Evolutionary conservation across 2,329 filamentous ascomycete species (phyloP).

Genomic region (Colletotrichum sublineola): DNA sequence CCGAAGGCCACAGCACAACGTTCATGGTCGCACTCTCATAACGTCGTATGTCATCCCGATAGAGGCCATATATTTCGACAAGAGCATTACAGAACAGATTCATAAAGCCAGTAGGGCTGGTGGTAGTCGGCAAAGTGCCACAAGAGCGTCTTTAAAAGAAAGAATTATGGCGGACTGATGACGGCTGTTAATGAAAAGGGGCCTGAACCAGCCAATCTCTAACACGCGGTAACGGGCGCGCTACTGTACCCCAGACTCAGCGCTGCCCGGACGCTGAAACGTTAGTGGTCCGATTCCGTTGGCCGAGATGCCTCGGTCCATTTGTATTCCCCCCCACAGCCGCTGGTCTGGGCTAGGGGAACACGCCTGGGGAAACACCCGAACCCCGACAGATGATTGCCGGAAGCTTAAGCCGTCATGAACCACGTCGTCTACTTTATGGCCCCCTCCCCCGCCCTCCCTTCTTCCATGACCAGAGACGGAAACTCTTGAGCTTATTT

Average conservation of each 20-base stretch:
- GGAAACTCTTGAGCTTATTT: conserved; percentile 37
- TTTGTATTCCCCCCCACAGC: conserved; percentile 35
- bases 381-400: conserved; percentile 37
- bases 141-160: neutral
- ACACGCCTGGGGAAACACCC: conserved; percentile 25
- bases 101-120: conserved; percentile 6
- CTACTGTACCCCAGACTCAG: conserved; percentile 39
- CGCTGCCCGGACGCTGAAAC: neutral
- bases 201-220: fast-evolving
- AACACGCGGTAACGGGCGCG: conserved; percentile 19
- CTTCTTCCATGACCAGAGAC: conserved; percentile 15
- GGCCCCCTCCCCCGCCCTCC: conserved; percentile 6
- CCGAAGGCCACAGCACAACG: neutral
- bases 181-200: neutral
- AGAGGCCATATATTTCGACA: neutral
- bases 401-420: conserved; percentile 38
- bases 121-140: conserved; percentile 6
- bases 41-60: conserved; percentile 7
- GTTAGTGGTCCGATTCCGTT: conserved; percentile 26
- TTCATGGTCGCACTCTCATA: conserved; percentile 3
- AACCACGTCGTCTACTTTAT: conserved; percentile 38
- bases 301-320: conserved; percentile 42
- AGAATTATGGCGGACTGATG: neutral
- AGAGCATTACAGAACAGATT: neutral
- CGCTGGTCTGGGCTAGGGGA: conserved; percentile 10